These are phyloP conservation scores for Gardenia jasminoides DNA, from an alignment of 257 asterid genomes.

Conservation along the genomic window DNA sequence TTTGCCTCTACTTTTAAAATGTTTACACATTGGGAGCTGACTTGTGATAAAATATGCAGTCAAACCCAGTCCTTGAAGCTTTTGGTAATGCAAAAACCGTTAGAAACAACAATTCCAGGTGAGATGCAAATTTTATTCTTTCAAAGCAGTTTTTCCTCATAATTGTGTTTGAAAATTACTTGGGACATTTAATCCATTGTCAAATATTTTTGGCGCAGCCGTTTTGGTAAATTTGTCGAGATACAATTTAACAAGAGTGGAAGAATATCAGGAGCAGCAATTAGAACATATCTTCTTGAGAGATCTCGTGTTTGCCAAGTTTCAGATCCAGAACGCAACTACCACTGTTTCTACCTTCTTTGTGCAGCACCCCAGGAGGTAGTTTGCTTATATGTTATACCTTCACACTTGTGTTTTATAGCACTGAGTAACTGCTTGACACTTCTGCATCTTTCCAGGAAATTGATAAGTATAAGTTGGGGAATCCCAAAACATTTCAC, in stretches of 20 bases:
- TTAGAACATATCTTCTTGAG: constrained; percentile 95
- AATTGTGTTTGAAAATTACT: constrained; percentile 2
- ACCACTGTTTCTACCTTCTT: constrained; percentile 92
- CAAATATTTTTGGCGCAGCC: constrained; percentile 53
- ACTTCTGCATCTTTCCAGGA: constrained; percentile 57
- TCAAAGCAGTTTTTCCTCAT: not conserved
- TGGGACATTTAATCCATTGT: not conserved
- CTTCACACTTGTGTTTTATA: constrained; percentile 18
- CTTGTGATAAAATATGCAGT: constrained; percentile 49
- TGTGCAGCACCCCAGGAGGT: constrained; percentile 99
- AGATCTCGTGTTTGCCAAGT: constrained; percentile 98
- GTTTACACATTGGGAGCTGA: not conserved
- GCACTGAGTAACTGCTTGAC: constrained; percentile 22
- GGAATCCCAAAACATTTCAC: constrained; percentile 72
- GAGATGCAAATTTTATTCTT: constrained; percentile 15
- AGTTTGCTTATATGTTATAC: constrained; percentile 16
- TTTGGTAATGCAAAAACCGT: constrained; percentile 99
- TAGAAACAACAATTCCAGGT: constrained; percentile 97
- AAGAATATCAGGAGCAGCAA: constrained; percentile 97
- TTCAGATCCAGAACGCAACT: constrained; percentile 96
- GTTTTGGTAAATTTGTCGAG: constrained; percentile 96
- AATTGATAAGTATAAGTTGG: constrained; percentile 77
- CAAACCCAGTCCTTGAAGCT: constrained; percentile 98
- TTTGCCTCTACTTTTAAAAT: constrained; percentile 14
- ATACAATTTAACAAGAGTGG: constrained; percentile 91